A percentile compares a stretch with the other conserved stretches of the same genome.
Conservation (phyloP, 768 basidiomycete genomes). For the Sporobolomyces roseus region DNA sequence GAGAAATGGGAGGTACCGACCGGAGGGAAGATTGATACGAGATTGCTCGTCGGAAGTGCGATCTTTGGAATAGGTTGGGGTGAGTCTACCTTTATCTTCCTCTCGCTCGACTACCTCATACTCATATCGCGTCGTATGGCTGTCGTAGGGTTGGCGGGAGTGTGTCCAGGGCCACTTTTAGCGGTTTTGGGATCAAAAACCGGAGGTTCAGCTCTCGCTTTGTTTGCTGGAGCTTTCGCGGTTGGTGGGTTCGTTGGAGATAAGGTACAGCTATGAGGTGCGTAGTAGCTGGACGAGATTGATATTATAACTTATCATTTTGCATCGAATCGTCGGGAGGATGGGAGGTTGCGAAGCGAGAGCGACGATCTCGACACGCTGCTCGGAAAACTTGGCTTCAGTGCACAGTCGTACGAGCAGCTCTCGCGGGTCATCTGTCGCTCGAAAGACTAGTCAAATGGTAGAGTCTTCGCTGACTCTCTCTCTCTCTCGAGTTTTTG, state of each 20-base stretch:
- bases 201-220: neutral
- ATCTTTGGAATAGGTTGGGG: conserved; percentile 51
- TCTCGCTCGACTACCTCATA: neutral
- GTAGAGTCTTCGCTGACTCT: too few species aligned
- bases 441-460: too few species aligned
- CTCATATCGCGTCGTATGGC: neutral
- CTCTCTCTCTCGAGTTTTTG: too few species aligned
- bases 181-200: conserved; percentile 33
- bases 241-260: neutral
- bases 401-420: too few species aligned
- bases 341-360: too few species aligned
- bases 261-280: too few species aligned
- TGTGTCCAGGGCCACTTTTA: conserved; percentile 49
- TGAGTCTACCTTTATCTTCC: neutral
- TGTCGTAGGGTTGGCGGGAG: conserved; percentile 41
- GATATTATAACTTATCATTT: too few species aligned
- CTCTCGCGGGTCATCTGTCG: too few species aligned
- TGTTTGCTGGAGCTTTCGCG: conserved; percentile 4
- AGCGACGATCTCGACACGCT: too few species aligned
- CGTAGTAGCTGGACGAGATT: too few species aligned
- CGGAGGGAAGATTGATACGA: conserved; percentile 41
- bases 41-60: conserved; percentile 44
- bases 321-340: too few species aligned
- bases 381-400: too few species aligned
- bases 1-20: conserved; percentile 41